Evolutionary conservation across 805 yeast genomes (phyloP).

Genomic region (fission yeast (Schizosaccharomyces pombe)): DNA sequence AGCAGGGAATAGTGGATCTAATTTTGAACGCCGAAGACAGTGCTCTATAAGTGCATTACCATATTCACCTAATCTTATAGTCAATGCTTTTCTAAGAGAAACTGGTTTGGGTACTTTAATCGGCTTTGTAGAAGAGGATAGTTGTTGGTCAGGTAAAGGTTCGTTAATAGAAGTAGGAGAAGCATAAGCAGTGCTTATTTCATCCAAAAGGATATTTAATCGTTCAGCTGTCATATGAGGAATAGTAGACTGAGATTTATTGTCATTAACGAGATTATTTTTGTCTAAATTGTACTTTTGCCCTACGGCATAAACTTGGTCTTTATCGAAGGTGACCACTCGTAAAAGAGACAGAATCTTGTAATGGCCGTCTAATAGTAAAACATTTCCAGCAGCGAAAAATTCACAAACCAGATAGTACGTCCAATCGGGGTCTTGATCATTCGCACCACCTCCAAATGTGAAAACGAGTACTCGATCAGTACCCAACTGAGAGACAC

Average conservation of each 20-base stretch:
- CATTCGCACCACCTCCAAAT: conserved; percentile 51
- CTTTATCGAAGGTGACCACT: conserved; percentile 44
- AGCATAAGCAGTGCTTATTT: neutral
- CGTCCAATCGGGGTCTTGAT: conserved; percentile 1
- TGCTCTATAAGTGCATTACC: conserved; percentile 3
- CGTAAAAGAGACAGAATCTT: conserved; percentile 56
- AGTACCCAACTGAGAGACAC: conserved; percentile 46
- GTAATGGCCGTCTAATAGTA: conserved; percentile 44
- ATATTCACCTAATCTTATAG: neutral
- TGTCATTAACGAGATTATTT: conserved; percentile 14
- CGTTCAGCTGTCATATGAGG: conserved; percentile 7
- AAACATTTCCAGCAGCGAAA: conserved; percentile 82
- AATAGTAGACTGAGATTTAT: conserved; percentile 25
- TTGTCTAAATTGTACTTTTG: conserved; percentile 28
- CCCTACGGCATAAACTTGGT: conserved; percentile 48
- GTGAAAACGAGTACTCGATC: conserved; percentile 69
- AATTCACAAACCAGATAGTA: conserved; percentile 62
- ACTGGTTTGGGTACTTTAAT: neutral
- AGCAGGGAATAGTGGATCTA: neutral
- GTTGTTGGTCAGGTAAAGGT: neutral
- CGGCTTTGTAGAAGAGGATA: conserved; percentile 3
- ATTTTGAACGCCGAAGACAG: neutral
- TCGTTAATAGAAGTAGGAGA: neutral
- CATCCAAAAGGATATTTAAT: neutral
- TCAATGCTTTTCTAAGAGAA: neutral